Evolutionary conservation across 2,329 filamentous ascomycete genomes (phyloP).

Genomic region (Paracamarosporium sp.): DNA sequence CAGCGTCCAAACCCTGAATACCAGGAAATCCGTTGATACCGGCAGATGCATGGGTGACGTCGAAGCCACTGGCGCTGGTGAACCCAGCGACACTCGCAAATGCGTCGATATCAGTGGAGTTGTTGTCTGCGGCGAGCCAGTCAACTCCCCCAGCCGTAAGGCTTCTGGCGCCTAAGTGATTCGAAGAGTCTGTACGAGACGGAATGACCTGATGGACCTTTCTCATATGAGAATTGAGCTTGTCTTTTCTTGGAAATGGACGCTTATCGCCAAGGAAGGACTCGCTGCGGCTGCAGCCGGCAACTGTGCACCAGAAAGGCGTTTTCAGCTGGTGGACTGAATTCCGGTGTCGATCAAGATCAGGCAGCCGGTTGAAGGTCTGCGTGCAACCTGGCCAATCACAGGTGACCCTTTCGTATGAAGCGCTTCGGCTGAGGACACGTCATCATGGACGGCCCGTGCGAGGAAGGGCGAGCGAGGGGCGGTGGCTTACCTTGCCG

Average conservation of each 20-base stretch:
- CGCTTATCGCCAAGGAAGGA: neutral
- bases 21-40: too few relatives aligned
- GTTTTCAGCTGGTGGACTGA: neutral
- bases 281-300: conserved; percentile 11
- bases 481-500: conserved; percentile 8
- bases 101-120: too few relatives aligned
- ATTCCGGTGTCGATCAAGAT: conserved; percentile 10
- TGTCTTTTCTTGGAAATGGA: conserved; percentile 13
- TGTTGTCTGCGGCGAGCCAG: too few relatives aligned
- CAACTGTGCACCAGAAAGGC: conserved; percentile 5
- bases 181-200: neutral
- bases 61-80: too few relatives aligned
- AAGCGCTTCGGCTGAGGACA: conserved; percentile 3
- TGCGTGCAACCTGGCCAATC: conserved; percentile 8
- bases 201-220: conserved; percentile 2
- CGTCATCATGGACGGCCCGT: conserved; percentile 3
- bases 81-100: too few relatives aligned
- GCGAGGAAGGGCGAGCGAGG: neutral
- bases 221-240: conserved; percentile 7
- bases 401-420: conserved; percentile 3
- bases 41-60: too few relatives aligned
- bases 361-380: neutral
- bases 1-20: too few relatives aligned
- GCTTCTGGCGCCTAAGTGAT: neutral
- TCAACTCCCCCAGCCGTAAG: neutral